These are phyloP conservation scores for Melocanna baccifera DNA, from an alignment of 176 grass and related monocot species.

Conservation along the genomic window DNA sequence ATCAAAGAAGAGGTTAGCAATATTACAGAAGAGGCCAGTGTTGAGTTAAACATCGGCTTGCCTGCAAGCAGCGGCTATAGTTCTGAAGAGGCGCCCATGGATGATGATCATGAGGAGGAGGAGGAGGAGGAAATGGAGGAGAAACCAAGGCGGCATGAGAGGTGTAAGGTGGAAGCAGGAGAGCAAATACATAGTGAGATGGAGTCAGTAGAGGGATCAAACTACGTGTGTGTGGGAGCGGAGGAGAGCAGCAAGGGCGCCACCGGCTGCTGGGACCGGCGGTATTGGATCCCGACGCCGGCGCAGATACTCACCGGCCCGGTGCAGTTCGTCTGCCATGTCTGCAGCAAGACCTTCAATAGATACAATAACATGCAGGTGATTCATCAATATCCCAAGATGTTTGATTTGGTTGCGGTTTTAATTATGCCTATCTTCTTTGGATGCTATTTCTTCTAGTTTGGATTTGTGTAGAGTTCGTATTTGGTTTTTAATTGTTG, in stretches of 20 bases:
- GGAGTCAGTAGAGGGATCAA: slow-evolving; percentile 8
- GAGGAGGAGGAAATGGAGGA: neutral
- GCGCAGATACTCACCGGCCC: slow-evolving; percentile 83
- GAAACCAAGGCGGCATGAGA: neutral
- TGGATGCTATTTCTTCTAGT: neutral
- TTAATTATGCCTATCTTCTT: neutral
- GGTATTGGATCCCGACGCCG: slow-evolving; percentile 84
- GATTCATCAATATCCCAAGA: neutral
- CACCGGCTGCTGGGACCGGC: neutral
- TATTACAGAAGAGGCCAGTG: neutral
- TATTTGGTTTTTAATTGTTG: neutral
- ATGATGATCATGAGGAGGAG: neutral
- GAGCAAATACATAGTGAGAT: neutral
- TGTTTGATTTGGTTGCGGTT: neutral
- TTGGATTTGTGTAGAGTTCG: neutral
- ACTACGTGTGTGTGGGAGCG: neutral
- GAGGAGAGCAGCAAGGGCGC: slow-evolving; percentile 6
- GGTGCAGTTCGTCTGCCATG: slow-evolving; percentile 80
- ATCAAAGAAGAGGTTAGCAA: slow-evolving; percentile 39
- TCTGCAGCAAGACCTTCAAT: slow-evolving; percentile 91
- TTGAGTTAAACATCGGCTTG: slow-evolving; percentile 71
- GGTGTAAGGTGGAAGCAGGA: slow-evolving; percentile 15
- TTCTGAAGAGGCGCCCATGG: slow-evolving; percentile 28
- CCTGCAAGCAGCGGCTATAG: neutral
- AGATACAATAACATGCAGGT: slow-evolving; percentile 99